A percentile compares a stretch with the other conserved stretches of the same genome.
Conservation (phyloP, 192 early-diverging fungal genomes). For the Backusella mclennaniae region DNA sequence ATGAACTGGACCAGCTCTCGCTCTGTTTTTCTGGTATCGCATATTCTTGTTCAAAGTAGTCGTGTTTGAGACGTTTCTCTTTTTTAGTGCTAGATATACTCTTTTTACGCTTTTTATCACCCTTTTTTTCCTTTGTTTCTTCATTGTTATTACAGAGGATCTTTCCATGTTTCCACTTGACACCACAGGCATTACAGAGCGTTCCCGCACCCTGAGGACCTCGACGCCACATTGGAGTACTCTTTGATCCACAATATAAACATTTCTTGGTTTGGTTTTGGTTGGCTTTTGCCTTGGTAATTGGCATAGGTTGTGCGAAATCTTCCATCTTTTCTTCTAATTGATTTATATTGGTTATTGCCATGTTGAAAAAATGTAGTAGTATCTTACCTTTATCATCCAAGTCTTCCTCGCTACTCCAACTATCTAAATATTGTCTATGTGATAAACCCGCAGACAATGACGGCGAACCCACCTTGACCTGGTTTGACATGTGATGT, state of each 20-base stretch:
- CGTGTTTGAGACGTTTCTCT: conserved; percentile 15
- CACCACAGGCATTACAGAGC: conserved; percentile 79
- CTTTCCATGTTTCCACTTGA: conserved; percentile 83
- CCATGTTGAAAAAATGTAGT: not conserved
- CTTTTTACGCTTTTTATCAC: conserved; percentile 5
- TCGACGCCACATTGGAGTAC: conserved; percentile 79
- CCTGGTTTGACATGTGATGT: not conserved
- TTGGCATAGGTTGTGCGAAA: not conserved
- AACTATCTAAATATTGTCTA: conserved; percentile 4
- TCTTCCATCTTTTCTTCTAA: not conserved
- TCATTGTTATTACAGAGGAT: conserved; percentile 44
- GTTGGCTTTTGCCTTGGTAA: not conserved
- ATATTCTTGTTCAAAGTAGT: not conserved
- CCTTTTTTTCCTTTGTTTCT: not conserved
- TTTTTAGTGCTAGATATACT: conserved; percentile 10
- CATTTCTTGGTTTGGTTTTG: conserved; percentile 48
- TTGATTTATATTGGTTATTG: not conserved
- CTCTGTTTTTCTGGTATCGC: conserved; percentile 17
- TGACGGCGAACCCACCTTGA: not conserved
- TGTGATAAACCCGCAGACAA: not conserved
- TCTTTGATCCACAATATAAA: conserved; percentile 61
- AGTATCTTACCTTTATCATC: not conserved
- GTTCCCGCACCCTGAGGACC: conserved; percentile 71
- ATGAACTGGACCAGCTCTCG: conserved; percentile 14
- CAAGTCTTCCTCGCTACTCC: conserved; percentile 14